Base-by-base conservation (phyloP, 1,284 basidiomycete species). In the Abortiporus biennis region DNA sequence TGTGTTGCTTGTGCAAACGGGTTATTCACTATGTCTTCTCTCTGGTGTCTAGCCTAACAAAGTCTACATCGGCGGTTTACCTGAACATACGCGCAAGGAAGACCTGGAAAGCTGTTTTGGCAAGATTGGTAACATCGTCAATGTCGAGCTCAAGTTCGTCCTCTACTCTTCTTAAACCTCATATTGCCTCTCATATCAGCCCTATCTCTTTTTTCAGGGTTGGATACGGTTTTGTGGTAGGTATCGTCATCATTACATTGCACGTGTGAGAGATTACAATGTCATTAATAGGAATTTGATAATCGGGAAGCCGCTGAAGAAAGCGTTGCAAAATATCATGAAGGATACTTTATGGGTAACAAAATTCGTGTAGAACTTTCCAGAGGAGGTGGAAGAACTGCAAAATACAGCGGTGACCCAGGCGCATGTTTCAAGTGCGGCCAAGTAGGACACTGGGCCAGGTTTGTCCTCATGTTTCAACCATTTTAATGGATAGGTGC, bases 341-440 rank as follows among this genome's bases (percentile, higher is more conserved):
- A 90, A 67, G 87, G 87, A 2, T 81, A 71, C 47, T 91, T 91
- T 58, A 87, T 91, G 85, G 87, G 88, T 32, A 89, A 87, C 61
- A 87, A 87, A 66, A 89, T 91, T 45, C 79, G 83, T 13, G 88
- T 91, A 11, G 88, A 91, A 58, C 62, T 84, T 13, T 90, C 88
- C 33, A 84, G 82, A 61, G 85, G 86, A 15, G 86, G 87, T 42
- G 82, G 85, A 17, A 72, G 84, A 48, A 80, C 80, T n/a, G 80
- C 81, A 8, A 88, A 86, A 56, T 83, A 79, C 48, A 65, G 72
- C 19, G 79, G 80, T 19, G 88, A 89, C 45, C 85, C 87, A 21
- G 85, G 86, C 8, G 83, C 86, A 40, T 91, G 88, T 57, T 91
- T 90, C 65, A 87, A 78, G 51, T 91, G 88, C 46, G 87, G 85